Percentiles rank a stretch among this genome's conserved stretches.
These are phyloP conservation scores for Galerina marginata DNA, from an alignment of 768 basidiomycete genomes.

Conservation along the genomic window DNA sequence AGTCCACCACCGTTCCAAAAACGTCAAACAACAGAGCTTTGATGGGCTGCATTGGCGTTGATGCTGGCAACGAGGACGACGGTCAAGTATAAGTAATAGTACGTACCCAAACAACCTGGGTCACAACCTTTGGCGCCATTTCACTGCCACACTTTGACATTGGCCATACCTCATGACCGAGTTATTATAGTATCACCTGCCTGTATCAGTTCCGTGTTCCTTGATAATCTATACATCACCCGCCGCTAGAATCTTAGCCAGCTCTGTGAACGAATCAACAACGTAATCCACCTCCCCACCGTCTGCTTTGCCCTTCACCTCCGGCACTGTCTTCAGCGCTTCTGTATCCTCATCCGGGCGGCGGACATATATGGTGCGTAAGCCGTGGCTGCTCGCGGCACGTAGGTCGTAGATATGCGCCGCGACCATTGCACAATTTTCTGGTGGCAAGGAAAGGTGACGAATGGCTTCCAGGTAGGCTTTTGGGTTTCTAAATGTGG, in stretches of 20 bases:
- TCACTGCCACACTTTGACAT: no score
- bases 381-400: constrained; percentile 54
- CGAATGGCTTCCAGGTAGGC: constrained; percentile 54
- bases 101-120: no score
- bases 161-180: no score
- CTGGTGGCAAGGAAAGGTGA: constrained; percentile 54
- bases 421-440: constrained; percentile 67
- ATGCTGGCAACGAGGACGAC: neutral
- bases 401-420: constrained; percentile 63
- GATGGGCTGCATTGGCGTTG: constrained; percentile 28
- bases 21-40: constrained; percentile 53
- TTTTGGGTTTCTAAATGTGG: constrained; percentile 48
- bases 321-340: constrained; percentile 1
- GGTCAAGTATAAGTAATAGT: no score
- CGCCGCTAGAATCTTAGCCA: constrained; percentile 36
- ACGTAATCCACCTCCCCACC: constrained; percentile 66
- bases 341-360: constrained; percentile 50
- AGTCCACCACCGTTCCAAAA: constrained; percentile 58
- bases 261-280: constrained; percentile 53
- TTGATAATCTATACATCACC: neutral
- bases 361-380: constrained; percentile 64
- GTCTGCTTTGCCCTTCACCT: constrained; percentile 49
- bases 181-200: no score
- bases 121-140: no score
- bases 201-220: no score